phyloP scores from a whole-genome alignment of 2,329 filamentous ascomycete genomes.

The Colletotrichum sp. region DNA sequence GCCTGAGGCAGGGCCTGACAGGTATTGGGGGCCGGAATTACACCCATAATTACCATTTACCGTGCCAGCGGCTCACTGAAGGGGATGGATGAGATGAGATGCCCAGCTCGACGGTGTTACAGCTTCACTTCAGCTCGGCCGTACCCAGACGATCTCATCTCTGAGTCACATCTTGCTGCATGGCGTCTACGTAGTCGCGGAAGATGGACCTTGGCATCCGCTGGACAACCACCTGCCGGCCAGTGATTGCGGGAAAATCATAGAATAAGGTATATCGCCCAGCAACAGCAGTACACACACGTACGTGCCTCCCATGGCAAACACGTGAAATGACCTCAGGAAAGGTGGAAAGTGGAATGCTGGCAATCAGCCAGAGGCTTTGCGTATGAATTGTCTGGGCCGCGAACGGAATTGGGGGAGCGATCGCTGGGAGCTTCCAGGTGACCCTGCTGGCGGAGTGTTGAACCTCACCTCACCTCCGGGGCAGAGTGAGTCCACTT shows the following conservation, averaged over 20 bases:
- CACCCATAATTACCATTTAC: background rate
- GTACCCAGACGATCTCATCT: background rate
- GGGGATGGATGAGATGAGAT: background rate
- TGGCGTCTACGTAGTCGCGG: background rate
- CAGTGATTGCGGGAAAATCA: background rate
- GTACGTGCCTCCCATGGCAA: background rate
- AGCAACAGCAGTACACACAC: background rate
- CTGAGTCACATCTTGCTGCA: background rate
- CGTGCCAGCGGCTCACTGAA: background rate
- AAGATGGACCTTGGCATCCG: background rate
- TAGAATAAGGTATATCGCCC: background rate
- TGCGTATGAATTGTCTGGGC: background rate
- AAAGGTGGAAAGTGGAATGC: conserved; percentile 16
- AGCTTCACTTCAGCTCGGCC: background rate
- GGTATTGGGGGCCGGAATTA: background rate
- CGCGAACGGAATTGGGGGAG: background rate
- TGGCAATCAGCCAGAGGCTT: conserved; percentile 3
- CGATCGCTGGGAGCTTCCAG: background rate
- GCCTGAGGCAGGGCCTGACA: background rate
- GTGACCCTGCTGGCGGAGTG: background rate
- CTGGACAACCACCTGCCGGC: background rate
- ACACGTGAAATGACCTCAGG: conserved; percentile 4
- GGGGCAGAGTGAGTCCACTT: conserved; percentile 11
- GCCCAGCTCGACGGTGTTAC: background rate
- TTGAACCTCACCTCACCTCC: background rate